Conservation (phyloP, 495 filamentous ascomycete genomes). For the Talaromyces ruber region DNA sequence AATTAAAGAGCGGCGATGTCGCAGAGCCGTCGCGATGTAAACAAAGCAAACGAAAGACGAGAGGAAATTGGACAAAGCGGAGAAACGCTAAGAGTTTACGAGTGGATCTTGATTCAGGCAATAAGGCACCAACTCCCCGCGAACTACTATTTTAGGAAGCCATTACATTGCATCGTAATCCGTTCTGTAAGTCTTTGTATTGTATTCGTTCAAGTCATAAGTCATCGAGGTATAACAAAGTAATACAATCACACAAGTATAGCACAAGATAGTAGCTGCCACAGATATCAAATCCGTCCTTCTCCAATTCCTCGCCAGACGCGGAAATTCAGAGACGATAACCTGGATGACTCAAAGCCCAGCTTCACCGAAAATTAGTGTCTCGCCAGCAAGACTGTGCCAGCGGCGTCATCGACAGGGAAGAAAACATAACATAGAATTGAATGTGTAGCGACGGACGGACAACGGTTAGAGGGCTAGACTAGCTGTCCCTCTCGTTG, state of each 20-base stretch:
- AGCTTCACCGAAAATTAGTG: background rate
- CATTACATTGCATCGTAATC: background rate
- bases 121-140: background rate
- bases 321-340: background rate
- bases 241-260: background rate
- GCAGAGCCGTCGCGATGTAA: background rate
- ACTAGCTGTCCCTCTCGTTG: background rate
- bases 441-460: background rate
- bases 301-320: background rate
- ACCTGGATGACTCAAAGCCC: background rate
- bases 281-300: background rate
- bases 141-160: background rate
- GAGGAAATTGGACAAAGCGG: background rate
- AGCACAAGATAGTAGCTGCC: background rate
- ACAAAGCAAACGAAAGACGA: background rate
- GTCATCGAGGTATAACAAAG: background rate
- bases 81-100: background rate
- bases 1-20: background rate
- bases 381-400: slow-evolving; percentile 1
- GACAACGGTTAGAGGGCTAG: background rate
- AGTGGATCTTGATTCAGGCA: background rate
- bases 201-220: background rate
- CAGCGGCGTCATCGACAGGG: background rate
- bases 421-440: background rate
- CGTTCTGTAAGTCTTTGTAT: background rate